Conservation (phyloP, 352 stramenopile species). For the Phytophthora europaea region DNA sequence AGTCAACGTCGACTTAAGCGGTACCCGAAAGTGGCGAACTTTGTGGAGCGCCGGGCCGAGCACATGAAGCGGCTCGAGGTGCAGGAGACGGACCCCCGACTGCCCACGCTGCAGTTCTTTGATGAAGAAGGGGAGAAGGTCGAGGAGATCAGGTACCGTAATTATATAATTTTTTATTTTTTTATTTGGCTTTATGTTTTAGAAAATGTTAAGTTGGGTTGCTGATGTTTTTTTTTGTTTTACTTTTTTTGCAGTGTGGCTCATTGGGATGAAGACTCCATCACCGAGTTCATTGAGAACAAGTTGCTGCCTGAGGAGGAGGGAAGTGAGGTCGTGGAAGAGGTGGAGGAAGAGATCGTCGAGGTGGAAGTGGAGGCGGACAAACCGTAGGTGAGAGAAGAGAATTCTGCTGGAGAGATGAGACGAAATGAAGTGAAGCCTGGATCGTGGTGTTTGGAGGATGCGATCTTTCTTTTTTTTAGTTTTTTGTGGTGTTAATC, state of each 20-base stretch:
- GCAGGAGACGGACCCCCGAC: conserved; percentile 53
- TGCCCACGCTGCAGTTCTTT: conserved; percentile 78
- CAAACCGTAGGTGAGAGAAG: conserved; percentile 12
- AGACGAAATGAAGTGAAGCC: conserved; percentile 10
- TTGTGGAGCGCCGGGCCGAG: conserved; percentile 62
- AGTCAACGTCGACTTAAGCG: conserved; percentile 63
- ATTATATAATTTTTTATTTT: neutral
- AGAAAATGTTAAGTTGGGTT: neutral
- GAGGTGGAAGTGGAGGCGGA: conserved; percentile 39
- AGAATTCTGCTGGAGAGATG: neutral
- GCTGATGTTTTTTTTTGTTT: neutral
- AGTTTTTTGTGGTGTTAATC: conserved; percentile 8
- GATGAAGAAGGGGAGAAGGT: conserved; percentile 55
- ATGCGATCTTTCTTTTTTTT: neutral
- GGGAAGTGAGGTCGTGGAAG: conserved; percentile 13
- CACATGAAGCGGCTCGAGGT: conserved; percentile 60
- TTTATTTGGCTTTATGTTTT: conserved; percentile 2
- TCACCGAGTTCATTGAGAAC: conserved; percentile 74
- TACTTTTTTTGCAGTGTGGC: conserved; percentile 53
- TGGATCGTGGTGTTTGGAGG: neutral
- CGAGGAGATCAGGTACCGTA: conserved; percentile 70
- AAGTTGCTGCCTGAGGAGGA: conserved; percentile 55
- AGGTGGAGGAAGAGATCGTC: conserved; percentile 17
- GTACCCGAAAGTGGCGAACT: conserved; percentile 76
- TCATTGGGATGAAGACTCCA: conserved; percentile 79